These are phyloP conservation scores for Chlorencoelia australis DNA, from an alignment of 2,329 filamentous ascomycete genomes.

Conservation along the genomic window DNA sequence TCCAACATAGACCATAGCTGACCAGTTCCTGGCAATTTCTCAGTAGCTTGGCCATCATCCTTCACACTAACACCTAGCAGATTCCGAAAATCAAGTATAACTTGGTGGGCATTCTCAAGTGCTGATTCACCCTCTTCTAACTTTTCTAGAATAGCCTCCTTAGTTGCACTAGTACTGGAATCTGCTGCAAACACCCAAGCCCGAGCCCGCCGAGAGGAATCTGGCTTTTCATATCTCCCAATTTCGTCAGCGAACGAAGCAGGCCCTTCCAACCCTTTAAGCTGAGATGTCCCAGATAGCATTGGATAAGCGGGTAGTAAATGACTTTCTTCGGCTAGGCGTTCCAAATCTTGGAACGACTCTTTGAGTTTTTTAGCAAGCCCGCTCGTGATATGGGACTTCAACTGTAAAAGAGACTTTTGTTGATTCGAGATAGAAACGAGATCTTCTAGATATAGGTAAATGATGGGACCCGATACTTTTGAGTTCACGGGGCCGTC, in stretches of 20 bases:
- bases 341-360: conserved; percentile 39
- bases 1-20: conserved; percentile 25
- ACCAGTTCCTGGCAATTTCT: conserved; percentile 3
- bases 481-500: conserved; percentile 5
- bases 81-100: conserved; percentile 38
- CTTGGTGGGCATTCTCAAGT: conserved; percentile 41
- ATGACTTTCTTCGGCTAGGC: conserved; percentile 51
- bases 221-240: conserved; percentile 29
- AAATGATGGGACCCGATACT: conserved; percentile 36
- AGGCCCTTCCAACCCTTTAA: conserved; percentile 23
- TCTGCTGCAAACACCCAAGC: conserved; percentile 53
- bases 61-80: conserved; percentile 32
- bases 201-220: conserved; percentile 36
- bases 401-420: conserved; percentile 47
- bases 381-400: conserved; percentile 42
- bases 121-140: conserved; percentile 48
- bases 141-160: conserved; percentile 48
- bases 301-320: conserved; percentile 44
- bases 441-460: conserved; percentile 46
- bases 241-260: conserved; percentile 37
- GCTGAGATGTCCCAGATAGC: conserved; percentile 23
- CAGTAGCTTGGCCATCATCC: not conserved
- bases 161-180: conserved; percentile 46
- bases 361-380: conserved; percentile 43
- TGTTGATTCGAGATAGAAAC: conserved; percentile 44